Base-by-base conservation (phyloP, 768 basidiomycete genomes). In the Boletus reticuloceps region DNA sequence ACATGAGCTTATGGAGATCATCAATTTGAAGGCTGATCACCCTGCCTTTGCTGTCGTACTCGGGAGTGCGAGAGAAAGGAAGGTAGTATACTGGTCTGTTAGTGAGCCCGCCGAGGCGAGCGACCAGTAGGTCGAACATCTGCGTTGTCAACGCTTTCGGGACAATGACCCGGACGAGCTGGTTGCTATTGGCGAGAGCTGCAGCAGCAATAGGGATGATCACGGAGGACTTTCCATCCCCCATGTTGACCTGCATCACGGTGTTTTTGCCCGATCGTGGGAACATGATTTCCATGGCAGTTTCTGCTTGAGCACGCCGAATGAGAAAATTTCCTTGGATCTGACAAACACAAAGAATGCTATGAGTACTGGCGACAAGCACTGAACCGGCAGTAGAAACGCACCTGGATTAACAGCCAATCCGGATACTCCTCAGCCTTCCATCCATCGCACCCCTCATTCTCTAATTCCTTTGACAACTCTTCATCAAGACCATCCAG, bases 351-450 rank as follows among this genome's bases (percentile, higher is more conserved):
- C 0, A 12, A 39, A n/a, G 13, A 13, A 5, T 0, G 20, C 3
- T 4, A 16, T 29, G 12, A 47, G 13, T 36, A 14, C 6, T 13
- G 16, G 17, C 27, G 2, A 11, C 31, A 3, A 17, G 4, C 1
- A 11, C 25, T 22, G 6, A 22, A 19, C n/a, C n/a, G n/a, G n/a
- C 17, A 20, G 3, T 1, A 22, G 2, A 38, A 25, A 42, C 42
- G 20, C 20, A 75, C 74, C 66, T 79, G 77, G 20, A 79, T 71
- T 37, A 79, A 58, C 0, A 77, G 62, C 78, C 77, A 79, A 51
- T 77, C 75, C 2, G 71, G 64, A 55, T 71, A 52, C 4, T 43
- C 37, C 20, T 53, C 50, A 8, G 55, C 32, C 12, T 58, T 29
- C 55, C 58, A 59, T 9, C 48, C 59, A n/a, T 62, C 50, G 22